Percentiles rank a stretch among this genome's conserved stretches.
These are phyloP conservation scores for Neolentinus lepideus DNA, from an alignment of 1,284 basidiomycete genomes.

Conservation along the genomic window DNA sequence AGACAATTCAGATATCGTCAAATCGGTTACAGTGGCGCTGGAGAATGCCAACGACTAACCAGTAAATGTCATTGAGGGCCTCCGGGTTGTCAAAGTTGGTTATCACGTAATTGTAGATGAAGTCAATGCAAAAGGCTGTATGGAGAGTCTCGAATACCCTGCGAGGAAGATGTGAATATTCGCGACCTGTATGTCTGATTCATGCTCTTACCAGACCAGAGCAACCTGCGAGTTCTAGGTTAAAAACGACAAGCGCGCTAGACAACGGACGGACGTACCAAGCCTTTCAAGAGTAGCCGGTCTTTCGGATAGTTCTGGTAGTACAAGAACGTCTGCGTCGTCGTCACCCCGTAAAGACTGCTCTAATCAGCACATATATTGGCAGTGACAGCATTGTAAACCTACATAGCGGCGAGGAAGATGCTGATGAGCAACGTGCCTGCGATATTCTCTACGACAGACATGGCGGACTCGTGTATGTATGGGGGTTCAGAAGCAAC, in stretches of 20 bases:
- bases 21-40: slow-evolving; percentile 11
- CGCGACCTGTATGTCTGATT: not conserved
- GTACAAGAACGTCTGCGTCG: slow-evolving; percentile 15
- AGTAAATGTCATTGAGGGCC: slow-evolving; percentile 10
- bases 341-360: slow-evolving; percentile 14
- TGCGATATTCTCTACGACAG: not conserved
- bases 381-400: not conserved
- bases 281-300: slow-evolving; percentile 5
- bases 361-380: not conserved
- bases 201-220: slow-evolving; percentile 9
- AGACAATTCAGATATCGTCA: not conserved
- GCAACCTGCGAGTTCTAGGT: slow-evolving; percentile 7
- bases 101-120: slow-evolving; percentile 12
- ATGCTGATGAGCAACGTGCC: not conserved
- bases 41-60: slow-evolving; percentile 14
- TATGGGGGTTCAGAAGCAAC: not conserved
- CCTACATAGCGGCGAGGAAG: not conserved
- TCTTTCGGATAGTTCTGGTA: slow-evolving; percentile 14
- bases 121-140: slow-evolving; percentile 13
- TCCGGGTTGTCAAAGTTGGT: slow-evolving; percentile 9
- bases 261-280: slow-evolving; percentile 4
- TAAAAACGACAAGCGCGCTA: too few relatives aligned
- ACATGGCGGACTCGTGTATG: not conserved
- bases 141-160: slow-evolving; percentile 14
- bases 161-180: not conserved